These are phyloP conservation scores for Dentiscutata heterogama DNA, from an alignment of 371 early-diverging fungal genomes.

Conservation along the genomic window DNA sequence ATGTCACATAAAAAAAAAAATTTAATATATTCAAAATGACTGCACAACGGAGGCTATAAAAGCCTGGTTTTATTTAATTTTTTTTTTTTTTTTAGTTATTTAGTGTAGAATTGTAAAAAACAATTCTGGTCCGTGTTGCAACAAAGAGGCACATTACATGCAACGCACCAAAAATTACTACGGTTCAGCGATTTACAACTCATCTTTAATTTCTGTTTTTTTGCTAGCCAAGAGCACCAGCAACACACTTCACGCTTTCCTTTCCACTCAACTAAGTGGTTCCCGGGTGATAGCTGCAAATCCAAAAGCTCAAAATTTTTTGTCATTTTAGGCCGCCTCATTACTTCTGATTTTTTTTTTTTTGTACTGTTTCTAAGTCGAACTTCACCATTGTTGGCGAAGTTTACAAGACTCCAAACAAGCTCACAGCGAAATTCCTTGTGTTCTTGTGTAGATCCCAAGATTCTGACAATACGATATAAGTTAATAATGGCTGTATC, in stretches of 20 bases:
- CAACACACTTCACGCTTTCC: background rate
- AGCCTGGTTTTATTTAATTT: too few species aligned
- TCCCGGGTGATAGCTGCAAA: background rate
- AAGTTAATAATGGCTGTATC: constrained; percentile 47
- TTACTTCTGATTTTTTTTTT: background rate
- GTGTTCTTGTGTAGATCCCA: background rate
- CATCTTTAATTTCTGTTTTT: too few species aligned
- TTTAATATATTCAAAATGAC: too few species aligned
- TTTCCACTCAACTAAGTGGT: background rate
- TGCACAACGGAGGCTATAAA: too few species aligned
- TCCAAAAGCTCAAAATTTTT: background rate
- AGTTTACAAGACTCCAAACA: background rate
- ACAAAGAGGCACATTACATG: too few species aligned
- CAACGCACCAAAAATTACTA: too few species aligned
- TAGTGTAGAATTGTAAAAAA: too few species aligned
- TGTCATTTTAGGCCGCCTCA: background rate
- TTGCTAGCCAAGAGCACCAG: background rate
- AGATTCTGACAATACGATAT: background rate
- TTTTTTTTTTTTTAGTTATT: too few species aligned
- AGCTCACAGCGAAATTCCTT: background rate
- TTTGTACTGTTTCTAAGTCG: background rate
- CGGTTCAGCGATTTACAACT: too few species aligned
- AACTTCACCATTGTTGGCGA: background rate
- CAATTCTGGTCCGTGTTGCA: too few species aligned
- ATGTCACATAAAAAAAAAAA: too few species aligned